A percentile compares a stretch with the other conserved stretches of the same genome.
These are phyloP conservation scores for Basidioascus undulatus DNA, from an alignment of 768 basidiomycete species.

Conservation along the genomic window DNA sequence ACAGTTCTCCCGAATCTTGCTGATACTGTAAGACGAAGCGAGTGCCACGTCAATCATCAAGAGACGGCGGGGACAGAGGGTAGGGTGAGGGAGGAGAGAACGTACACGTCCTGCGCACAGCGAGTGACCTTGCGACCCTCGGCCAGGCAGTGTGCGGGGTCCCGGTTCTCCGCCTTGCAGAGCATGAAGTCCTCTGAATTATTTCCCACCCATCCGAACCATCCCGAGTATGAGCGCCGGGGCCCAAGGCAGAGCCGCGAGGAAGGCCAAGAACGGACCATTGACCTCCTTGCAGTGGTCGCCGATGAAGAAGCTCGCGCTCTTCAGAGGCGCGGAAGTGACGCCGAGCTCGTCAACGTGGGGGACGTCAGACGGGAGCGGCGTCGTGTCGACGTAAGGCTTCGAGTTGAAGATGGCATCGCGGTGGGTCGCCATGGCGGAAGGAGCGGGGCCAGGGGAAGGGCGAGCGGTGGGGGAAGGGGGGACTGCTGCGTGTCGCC, in stretches of 20 bases:
- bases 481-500: too few relatives aligned
- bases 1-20: slow-evolving; percentile 82
- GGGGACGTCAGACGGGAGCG: slow-evolving; percentile 27
- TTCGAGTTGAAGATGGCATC: slow-evolving; percentile 14
- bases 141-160: slow-evolving; percentile 79
- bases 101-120: slow-evolving; percentile 81
- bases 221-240: neutral
- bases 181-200: slow-evolving; percentile 76
- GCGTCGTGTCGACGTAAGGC: slow-evolving; percentile 19
- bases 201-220: neutral
- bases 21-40: slow-evolving; percentile 32
- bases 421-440: too few relatives aligned
- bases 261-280: slow-evolving; percentile 29
- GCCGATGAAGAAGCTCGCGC: slow-evolving; percentile 89
- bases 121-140: slow-evolving; percentile 88
- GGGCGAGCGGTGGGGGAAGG: too few relatives aligned
- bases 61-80: neutral
- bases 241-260: too few relatives aligned
- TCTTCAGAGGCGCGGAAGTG: slow-evolving; percentile 82
- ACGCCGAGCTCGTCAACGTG: slow-evolving; percentile 68
- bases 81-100: slow-evolving; percentile 8
- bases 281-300: slow-evolving; percentile 89
- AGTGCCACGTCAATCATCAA: neutral
- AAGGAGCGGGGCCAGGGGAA: too few relatives aligned
- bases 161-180: slow-evolving; percentile 76